These are phyloP conservation scores for Penicillium flavigenum DNA, from an alignment of 495 filamentous ascomycete species.

Conservation along the genomic window DNA sequence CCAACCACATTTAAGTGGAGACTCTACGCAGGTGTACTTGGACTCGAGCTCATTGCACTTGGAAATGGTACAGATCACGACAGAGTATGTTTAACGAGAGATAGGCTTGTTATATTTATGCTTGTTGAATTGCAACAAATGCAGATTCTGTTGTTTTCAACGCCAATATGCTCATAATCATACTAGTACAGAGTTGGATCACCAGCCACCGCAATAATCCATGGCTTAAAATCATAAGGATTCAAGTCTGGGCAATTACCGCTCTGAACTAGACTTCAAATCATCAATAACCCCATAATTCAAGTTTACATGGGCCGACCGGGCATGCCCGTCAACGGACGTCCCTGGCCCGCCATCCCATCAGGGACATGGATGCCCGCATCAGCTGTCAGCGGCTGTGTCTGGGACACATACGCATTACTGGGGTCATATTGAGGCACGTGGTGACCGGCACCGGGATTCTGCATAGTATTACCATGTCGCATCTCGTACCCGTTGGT, in stretches of 20 bases:
- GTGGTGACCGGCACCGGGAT: constrained; percentile 22
- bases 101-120: background rate
- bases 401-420: constrained; percentile 39
- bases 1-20: constrained; percentile 17
- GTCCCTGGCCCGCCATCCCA: constrained; percentile 17
- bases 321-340: constrained; percentile 27
- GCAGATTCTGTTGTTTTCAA: background rate
- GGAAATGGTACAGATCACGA: background rate
- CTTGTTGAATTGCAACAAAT: background rate
- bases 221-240: background rate
- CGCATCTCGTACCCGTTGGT: constrained; percentile 46
- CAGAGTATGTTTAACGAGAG: background rate
- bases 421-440: constrained; percentile 29
- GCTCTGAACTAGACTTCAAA: background rate
- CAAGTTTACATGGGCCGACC: constrained; percentile 18
- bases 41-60: background rate
- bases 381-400: constrained; percentile 14
- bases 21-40: background rate
- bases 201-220: constrained; percentile 8
- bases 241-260: background rate
- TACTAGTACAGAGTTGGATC: constrained; percentile 2
- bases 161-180: constrained; percentile 5
- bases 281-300: constrained; percentile 13
- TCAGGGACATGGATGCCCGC: constrained; percentile 14
- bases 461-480: constrained; percentile 33